phyloP scores from a whole-genome alignment of 2,329 filamentous ascomycete species.

The Trichoderma sp. region DNA sequence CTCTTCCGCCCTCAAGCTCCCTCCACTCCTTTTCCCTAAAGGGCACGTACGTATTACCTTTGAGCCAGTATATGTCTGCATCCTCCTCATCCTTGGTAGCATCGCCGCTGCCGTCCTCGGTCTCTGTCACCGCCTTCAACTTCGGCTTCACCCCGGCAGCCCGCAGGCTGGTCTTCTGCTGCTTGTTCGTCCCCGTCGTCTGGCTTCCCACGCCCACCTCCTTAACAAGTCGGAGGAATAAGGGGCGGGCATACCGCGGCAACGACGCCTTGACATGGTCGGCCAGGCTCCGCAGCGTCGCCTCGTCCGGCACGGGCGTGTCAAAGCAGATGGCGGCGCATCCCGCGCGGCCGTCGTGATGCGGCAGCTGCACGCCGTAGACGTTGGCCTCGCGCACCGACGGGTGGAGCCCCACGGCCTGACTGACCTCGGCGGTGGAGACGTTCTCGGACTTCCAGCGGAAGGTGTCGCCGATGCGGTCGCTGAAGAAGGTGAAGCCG shows the following conservation, averaged over 20 bases:
- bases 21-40: constrained; percentile 73
- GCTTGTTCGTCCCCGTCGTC: constrained; percentile 84
- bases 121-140: background rate
- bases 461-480: constrained; percentile 79
- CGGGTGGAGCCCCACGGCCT: constrained; percentile 69
- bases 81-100: background rate
- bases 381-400: constrained; percentile 79
- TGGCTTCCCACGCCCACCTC: constrained; percentile 59
- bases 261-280: constrained; percentile 60
- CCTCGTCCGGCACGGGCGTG: constrained; percentile 44
- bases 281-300: constrained; percentile 62
- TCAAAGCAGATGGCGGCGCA: constrained; percentile 72
- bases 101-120: background rate
- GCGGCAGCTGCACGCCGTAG: constrained; percentile 77
- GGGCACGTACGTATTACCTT: constrained; percentile 65
- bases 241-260: constrained; percentile 74
- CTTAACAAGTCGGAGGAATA: constrained; percentile 73
- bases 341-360: constrained; percentile 82
- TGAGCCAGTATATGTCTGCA: constrained; percentile 65
- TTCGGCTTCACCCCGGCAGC: constrained; percentile 72
- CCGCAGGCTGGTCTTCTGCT: constrained; percentile 78
- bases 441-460: constrained; percentile 85
- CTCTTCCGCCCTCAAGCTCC: constrained; percentile 65
- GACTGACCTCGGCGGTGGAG: constrained; percentile 79
- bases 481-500: constrained; percentile 77